Conservation (phyloP, 2,329 filamentous ascomycete species). For the Paecilomyces niveus region DNA sequence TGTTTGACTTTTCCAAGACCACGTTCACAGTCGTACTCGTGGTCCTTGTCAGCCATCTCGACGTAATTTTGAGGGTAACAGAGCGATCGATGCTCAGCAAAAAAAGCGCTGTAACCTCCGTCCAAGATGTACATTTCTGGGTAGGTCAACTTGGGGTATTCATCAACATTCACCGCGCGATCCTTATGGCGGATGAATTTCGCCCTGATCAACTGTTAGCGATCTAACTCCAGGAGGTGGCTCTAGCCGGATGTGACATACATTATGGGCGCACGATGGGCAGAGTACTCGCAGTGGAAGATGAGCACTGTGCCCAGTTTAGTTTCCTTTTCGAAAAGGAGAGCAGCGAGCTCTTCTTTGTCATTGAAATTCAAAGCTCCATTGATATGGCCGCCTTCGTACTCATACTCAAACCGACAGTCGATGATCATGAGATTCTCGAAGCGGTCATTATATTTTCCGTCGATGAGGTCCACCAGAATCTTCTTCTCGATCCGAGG, state of each 20-base stretch:
- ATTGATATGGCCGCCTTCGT: conserved; percentile 89
- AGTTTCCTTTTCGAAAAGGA: conserved; percentile 66
- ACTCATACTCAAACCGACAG: conserved; percentile 98
- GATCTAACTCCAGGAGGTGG: background rate
- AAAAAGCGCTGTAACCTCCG: conserved; percentile 93
- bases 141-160: conserved; percentile 84
- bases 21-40: conserved; percentile 87
- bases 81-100: conserved; percentile 64
- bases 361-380: conserved; percentile 95
- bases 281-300: conserved; percentile 98
- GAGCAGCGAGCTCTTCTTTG: conserved; percentile 74
- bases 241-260: conserved; percentile 23
- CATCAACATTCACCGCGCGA: conserved; percentile 73
- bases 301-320: conserved; percentile 71
- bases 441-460: conserved; percentile 68
- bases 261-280: conserved; percentile 92
- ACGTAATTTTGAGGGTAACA: conserved; percentile 96
- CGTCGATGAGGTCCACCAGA: conserved; percentile 79
- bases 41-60: conserved; percentile 88
- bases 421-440: conserved; percentile 84
- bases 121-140: conserved; percentile 96
- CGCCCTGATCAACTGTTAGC: conserved; percentile 45
- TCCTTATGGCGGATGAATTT: conserved; percentile 87
- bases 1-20: conserved; percentile 91
- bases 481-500: conserved; percentile 79